A percentile compares a stretch with the other conserved stretches of the same genome.
phyloP scores from a whole-genome alignment of 345 rosid species.

The Salix arbutifolia region DNA sequence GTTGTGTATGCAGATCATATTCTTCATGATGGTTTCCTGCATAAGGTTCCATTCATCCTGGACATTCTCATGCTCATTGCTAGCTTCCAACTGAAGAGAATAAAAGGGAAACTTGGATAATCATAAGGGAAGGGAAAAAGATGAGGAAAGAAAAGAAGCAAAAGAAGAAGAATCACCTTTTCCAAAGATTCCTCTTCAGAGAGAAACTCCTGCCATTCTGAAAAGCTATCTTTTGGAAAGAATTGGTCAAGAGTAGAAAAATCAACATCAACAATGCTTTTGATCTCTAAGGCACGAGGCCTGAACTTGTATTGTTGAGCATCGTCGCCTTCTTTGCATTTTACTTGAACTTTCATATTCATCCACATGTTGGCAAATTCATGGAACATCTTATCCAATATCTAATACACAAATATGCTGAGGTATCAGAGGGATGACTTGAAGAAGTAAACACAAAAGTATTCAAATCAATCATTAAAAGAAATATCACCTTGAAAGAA shows the following conservation, averaged over 20 bases:
- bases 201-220: slow-evolving; percentile 73
- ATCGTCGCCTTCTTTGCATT: slow-evolving; percentile 51
- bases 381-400: slow-evolving; percentile 55
- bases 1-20: slow-evolving; percentile 56
- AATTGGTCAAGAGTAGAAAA: slow-evolving; percentile 53
- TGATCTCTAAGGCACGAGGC: slow-evolving; percentile 69
- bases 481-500: slow-evolving; percentile 59
- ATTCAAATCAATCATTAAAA: slow-evolving; percentile 13
- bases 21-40: slow-evolving; percentile 47
- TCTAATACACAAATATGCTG: slow-evolving; percentile 40
- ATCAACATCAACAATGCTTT: slow-evolving; percentile 70
- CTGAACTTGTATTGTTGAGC: slow-evolving; percentile 65
- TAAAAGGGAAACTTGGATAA: slow-evolving; percentile 1
- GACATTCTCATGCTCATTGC: slow-evolving; percentile 39
- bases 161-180: slow-evolving; percentile 37
- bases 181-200: slow-evolving; percentile 54
- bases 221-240: slow-evolving; percentile 52
- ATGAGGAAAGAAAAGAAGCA: slow-evolving; percentile 5
- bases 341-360: slow-evolving; percentile 65
- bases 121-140: slow-evolving; percentile 6
- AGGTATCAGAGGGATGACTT: slow-evolving; percentile 15
- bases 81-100: slow-evolving; percentile 45
- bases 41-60: slow-evolving; percentile 68
- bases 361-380: slow-evolving; percentile 68
- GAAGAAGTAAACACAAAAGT: neutral